phyloP scores from a whole-genome alignment of 2,329 filamentous ascomycete species.

The Beauveria sp. region DNA sequence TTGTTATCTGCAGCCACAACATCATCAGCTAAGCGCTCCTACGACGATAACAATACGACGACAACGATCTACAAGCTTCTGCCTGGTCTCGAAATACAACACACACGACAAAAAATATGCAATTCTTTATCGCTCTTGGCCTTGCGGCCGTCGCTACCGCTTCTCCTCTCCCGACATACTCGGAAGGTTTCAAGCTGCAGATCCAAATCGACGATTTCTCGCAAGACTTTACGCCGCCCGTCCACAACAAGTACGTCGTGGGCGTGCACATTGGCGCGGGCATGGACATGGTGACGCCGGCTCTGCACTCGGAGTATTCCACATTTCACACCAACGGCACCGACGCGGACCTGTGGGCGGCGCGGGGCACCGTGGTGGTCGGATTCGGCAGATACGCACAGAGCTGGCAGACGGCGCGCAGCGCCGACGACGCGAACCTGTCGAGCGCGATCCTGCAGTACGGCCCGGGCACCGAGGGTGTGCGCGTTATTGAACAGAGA shows the following conservation, averaged over 20 bases:
- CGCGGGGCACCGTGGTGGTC: neutral
- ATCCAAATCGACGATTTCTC: neutral
- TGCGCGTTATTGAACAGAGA: neutral
- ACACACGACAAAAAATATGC: neutral
- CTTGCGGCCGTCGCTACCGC: neutral
- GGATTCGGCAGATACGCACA: neutral
- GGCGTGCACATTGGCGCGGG: neutral
- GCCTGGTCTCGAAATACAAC: neutral
- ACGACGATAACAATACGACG: neutral
- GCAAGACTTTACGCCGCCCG: neutral
- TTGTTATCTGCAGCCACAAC: neutral
- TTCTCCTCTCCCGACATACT: neutral
- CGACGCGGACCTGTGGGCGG: neutral
- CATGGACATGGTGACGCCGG: conserved; percentile 1
- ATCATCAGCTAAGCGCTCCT: neutral
- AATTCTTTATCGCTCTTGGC: neutral
- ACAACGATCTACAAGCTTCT: neutral
- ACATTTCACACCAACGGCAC: conserved; percentile 6
- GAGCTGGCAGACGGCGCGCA: neutral
- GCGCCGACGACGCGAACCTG: neutral
- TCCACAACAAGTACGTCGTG: neutral
- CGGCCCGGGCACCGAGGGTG: conserved; percentile 5
- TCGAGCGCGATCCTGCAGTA: neutral
- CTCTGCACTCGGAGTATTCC: neutral
- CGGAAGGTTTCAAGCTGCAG: neutral